phyloP scores from a whole-genome alignment of 2,329 filamentous ascomycete genomes.

The Xylaria sp. region DNA sequence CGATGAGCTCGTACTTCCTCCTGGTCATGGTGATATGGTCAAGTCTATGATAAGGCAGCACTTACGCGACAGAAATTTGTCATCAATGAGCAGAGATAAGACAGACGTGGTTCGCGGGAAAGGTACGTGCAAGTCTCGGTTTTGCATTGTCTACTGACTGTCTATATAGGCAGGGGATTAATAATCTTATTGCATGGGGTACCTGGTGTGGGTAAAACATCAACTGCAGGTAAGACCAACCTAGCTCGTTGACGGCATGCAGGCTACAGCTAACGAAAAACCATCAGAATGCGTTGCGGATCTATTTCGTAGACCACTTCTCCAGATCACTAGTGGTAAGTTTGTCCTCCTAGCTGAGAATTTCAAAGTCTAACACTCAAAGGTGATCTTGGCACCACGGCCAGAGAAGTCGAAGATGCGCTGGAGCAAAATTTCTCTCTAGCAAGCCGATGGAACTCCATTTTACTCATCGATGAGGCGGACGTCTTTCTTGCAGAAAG shows the following conservation, averaged over 20 bases:
- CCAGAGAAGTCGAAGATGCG: conserved; percentile 44
- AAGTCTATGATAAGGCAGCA: conserved; percentile 48
- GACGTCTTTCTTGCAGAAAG: conserved; percentile 37
- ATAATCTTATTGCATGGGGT: conserved; percentile 38
- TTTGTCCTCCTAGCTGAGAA: no score
- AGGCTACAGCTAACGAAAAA: background rate
- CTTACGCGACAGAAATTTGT: conserved; percentile 44
- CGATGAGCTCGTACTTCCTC: conserved; percentile 43
- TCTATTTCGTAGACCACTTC: conserved; percentile 32
- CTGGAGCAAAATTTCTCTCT: conserved; percentile 40
- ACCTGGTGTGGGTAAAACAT: conserved; percentile 38
- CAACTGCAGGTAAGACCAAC: conserved; percentile 32
- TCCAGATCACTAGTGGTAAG: conserved; percentile 43
- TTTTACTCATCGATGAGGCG: conserved; percentile 40
- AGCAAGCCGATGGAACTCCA: conserved; percentile 36
- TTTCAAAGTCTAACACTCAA: background rate
- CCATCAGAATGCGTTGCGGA: conserved; percentile 37
- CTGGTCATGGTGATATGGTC: conserved; percentile 45
- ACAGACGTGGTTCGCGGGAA: conserved; percentile 49
- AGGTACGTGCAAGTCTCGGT: conserved; percentile 39
- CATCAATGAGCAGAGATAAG: conserved; percentile 32
- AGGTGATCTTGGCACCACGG: conserved; percentile 50
- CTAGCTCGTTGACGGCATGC: background rate
- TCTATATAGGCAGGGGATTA: conserved; percentile 13
- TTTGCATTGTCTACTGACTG: background rate